phyloP scores from a whole-genome alignment of 305 asterid species.

The Petunia hybrid region DNA sequence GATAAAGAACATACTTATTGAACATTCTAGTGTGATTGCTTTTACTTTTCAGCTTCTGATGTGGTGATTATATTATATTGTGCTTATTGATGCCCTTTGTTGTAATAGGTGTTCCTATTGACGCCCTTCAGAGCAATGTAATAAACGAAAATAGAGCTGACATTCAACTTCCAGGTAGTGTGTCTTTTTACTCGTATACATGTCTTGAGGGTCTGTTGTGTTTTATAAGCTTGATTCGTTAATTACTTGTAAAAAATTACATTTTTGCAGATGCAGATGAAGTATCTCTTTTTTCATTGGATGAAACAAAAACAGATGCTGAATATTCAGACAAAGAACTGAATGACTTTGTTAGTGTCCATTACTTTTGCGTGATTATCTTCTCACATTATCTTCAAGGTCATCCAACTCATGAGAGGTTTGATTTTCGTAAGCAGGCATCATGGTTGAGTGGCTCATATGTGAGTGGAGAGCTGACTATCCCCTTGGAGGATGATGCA shows the following conservation, averaged over 20 bases:
- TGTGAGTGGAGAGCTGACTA: slow-evolving; percentile 69
- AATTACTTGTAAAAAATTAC: slow-evolving; percentile 31
- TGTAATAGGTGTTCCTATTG: slow-evolving; percentile 38
- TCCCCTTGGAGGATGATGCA: slow-evolving; percentile 66
- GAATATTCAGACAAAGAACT: slow-evolving; percentile 78
- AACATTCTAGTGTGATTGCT: neutral
- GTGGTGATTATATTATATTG: slow-evolving; percentile 30
- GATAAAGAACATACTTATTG: neutral
- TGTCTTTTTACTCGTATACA: slow-evolving; percentile 36
- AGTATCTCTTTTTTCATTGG: slow-evolving; percentile 66
- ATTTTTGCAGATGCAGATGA: slow-evolving; percentile 66
- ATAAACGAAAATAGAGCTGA: slow-evolving; percentile 57
- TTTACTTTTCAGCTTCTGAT: slow-evolving; percentile 36
- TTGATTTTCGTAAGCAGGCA: slow-evolving; percentile 56
- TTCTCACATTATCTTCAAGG: slow-evolving; percentile 6
- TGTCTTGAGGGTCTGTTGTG: slow-evolving; percentile 29
- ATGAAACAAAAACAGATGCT: slow-evolving; percentile 51
- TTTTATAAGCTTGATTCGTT: slow-evolving; percentile 30
- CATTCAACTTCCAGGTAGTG: slow-evolving; percentile 76
- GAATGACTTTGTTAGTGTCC: slow-evolving; percentile 70
- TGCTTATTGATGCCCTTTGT: slow-evolving; percentile 6
- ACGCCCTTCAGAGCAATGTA: slow-evolving; percentile 62
- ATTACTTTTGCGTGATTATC: slow-evolving; percentile 15
- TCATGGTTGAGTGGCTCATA: slow-evolving; percentile 93
- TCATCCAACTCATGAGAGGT: slow-evolving; percentile 34